phyloP scores from a whole-genome alignment of 202 grass and related monocot genomes.

The Schoenoplectus triqueter region DNA sequence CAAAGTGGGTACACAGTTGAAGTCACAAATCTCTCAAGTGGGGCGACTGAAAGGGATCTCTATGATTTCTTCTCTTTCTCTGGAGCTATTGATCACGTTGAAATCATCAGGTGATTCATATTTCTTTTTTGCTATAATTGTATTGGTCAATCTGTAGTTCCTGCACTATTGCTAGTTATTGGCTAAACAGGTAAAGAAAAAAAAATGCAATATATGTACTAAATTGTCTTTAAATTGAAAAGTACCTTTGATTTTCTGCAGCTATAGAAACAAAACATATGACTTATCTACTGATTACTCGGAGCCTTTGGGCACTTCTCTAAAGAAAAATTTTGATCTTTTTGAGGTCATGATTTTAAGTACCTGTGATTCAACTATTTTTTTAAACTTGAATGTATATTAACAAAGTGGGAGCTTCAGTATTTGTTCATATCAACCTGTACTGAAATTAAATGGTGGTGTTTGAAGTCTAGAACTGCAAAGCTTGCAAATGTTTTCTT shows the following conservation, averaged over 20 bases:
- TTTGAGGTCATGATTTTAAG: background rate
- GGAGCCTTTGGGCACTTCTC: background rate
- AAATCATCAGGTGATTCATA: slow-evolving; percentile 72
- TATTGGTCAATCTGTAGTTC: background rate
- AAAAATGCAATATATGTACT: slow-evolving; percentile 9
- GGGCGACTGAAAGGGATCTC: slow-evolving; percentile 72
- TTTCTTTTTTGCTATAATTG: background rate
- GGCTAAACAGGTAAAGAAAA: background rate
- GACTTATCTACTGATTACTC: background rate
- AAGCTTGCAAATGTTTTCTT: background rate
- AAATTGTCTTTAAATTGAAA: background rate
- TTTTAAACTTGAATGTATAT: background rate
- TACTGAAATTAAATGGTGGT: background rate
- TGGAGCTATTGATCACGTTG: slow-evolving; percentile 90
- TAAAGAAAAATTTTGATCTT: background rate
- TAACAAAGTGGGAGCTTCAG: background rate
- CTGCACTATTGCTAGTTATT: background rate
- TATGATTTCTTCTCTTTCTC: slow-evolving; percentile 96
- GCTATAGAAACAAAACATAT: background rate
- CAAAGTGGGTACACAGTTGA: slow-evolving; percentile 68
- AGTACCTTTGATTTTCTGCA: background rate
- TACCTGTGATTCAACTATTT: background rate
- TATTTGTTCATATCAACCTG: background rate
- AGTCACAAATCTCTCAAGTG: slow-evolving; percentile 83
- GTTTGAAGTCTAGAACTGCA: background rate